Base-by-base conservation (phyloP, 495 filamentous ascomycete genomes). In the Physcia stellaris region DNA sequence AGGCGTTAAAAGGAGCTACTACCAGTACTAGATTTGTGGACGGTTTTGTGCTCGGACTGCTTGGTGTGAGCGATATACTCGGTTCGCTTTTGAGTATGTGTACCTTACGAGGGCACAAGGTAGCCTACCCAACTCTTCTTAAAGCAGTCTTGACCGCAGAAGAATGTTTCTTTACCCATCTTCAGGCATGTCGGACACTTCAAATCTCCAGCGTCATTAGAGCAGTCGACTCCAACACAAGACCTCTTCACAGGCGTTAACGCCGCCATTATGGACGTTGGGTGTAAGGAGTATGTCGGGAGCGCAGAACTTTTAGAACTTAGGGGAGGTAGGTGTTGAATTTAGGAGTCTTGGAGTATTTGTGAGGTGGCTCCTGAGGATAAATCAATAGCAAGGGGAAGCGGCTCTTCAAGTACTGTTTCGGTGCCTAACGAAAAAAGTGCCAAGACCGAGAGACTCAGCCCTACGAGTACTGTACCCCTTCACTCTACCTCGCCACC, bases 91-190 rank as follows among this genome's bases (percentile, higher is more conserved):
- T 40, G 32, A 37, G 40, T 21, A 41, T 38, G 41, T 49, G 54
- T 45, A 46, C 40, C 53, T 53, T 55, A 48, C 35, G 34, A 57
- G 48, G 43, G 43, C 47, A 50, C 41, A 50, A 54, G 40, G 46
- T 21, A 40, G 43, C 79, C 54, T 73, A 96, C 90, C 90, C 90
- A 98, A 64, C 84, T 96, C 54, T 75, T 75, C 68, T 94, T 96
- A 65, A 98, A 98, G 70, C 90, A 98, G 51, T 96, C 92, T 55
- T 98, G 92, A 9, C 86, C 86, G 66, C 90, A 98, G 67, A 96
- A 98, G 59, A 74, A 94, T 62, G 84, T 90, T 54, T 88, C 84
- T 51, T 81, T 87, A 34, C 82, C 86, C 36, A 83, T 58, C 59
- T 87, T 94, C 42, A 94, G 66, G 50, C 90, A 98, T 32, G 81